A percentile compares a stretch with the other conserved stretches of the same genome.
Evolutionary conservation across 176 grass and related monocot genomes (phyloP).

Genomic region (Eragrostis nindensis): DNA sequence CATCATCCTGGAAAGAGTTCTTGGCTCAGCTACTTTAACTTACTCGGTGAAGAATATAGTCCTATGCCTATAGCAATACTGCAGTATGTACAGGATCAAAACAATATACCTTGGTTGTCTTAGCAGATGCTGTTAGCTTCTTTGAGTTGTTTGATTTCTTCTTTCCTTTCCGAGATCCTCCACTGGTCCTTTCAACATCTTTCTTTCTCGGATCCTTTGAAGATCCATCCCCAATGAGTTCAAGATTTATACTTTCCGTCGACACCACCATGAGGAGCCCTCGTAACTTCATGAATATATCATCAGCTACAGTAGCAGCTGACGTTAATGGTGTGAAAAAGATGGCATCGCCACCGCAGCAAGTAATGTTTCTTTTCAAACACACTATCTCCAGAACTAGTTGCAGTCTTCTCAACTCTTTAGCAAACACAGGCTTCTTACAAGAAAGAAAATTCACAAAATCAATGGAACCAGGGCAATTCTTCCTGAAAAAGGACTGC

Average conservation of each 20-base stretch:
- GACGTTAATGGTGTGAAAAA: slow-evolving; percentile 83
- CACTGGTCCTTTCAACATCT: slow-evolving; percentile 49
- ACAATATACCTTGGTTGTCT: slow-evolving; percentile 61
- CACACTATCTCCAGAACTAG: slow-evolving; percentile 69
- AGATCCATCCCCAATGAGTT: slow-evolving; percentile 80
- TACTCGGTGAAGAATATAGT: slow-evolving; percentile 40
- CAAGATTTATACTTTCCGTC: slow-evolving; percentile 75
- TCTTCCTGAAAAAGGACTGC: slow-evolving; percentile 69
- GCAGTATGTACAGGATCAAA: slow-evolving; percentile 25
- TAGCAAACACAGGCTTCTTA: slow-evolving; percentile 48
- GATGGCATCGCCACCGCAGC: slow-evolving; percentile 46
- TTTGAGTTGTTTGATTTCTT: slow-evolving; percentile 71
- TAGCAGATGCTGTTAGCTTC: slow-evolving; percentile 55
- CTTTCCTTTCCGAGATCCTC: slow-evolving; percentile 79
- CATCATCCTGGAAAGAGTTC: slow-evolving; percentile 51
- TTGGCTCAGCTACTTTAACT: slow-evolving; percentile 22
- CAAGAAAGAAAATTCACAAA: slow-evolving; percentile 50
- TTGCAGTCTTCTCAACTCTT: slow-evolving; percentile 61
- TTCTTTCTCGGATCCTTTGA: slow-evolving; percentile 52
- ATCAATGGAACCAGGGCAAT: slow-evolving; percentile 43
- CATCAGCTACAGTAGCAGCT: slow-evolving; percentile 65
- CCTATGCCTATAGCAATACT: slow-evolving; percentile 25
- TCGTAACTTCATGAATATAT: slow-evolving; percentile 69
- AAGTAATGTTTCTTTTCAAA: slow-evolving; percentile 61
- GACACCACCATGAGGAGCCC: slow-evolving; percentile 77